Base-by-base conservation (phyloP, 768 basidiomycete species). In the Tricholoma flavovirens region DNA sequence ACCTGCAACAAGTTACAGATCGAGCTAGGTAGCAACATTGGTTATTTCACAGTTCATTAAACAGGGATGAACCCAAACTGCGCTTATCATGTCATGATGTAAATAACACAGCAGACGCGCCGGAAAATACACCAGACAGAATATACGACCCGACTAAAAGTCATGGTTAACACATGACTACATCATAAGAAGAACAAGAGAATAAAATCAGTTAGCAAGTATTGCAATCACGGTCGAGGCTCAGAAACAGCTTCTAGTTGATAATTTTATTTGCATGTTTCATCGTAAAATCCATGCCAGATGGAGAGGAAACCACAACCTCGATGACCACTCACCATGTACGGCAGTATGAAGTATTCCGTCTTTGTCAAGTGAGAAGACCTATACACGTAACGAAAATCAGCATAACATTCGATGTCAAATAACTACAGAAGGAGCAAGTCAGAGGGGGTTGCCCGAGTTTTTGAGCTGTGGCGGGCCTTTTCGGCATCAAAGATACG, bases 191-290 rank as follows among this genome's bases (percentile, higher is more conserved):
- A 22, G n/a, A 42, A 15, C 1, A 54, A 3, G 5, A 49, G 42
- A 35, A 46, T 35, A 36, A 51, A 49, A 46, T 80, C 77, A 79
- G 77, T 40, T 59, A 48, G 55, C 38, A 58, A 65, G 52, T 62
- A 56, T 59, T 71, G 57, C 69, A 81, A 83, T 86, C 87, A 80
- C 77, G 55, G 84, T 83, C 78, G 66, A 76, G 77, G 82, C 83
- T 89, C 83, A 86, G 82, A 70, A 89, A 89, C 87, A 89, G 87
- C 87, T 87, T 89, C 87, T 89, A 89, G 87, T 88, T 86, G 86
- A 87, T 86, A 74, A 66, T 80, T 72, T 72, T 75, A 74, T 71
- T 63, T 65, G 68, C 58, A 59, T 62, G 56, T 63, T 63, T 83
- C 79, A 79, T 83, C 82, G 60, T 60, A 38, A 62, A 24, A 48